Base-by-base conservation (phyloP, 2,329 filamentous ascomycete species). In the Aspergillus hortae region DNA sequence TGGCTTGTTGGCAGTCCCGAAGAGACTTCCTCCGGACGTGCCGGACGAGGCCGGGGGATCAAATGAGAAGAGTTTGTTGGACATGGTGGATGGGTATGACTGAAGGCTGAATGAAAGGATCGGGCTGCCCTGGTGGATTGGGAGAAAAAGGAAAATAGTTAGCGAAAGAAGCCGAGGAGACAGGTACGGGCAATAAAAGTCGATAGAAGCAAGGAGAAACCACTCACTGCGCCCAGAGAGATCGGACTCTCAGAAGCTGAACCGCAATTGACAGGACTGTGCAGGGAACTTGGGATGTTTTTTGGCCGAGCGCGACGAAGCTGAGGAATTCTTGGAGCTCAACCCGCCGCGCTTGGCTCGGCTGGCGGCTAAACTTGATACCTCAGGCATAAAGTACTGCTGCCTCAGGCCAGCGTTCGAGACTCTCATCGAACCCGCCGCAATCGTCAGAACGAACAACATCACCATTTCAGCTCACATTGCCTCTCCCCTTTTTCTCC, bases 41-140 rank as follows among this genome's bases (percentile, higher is more conserved):
- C 68, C 70, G 43, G 63, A 67, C 21, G 73, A 69, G 32, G 68
- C 59, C 12, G 69, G 62, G 9, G 65, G 55, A 50, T 72, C 72
- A 55, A 77, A 78, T 17, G 60, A 59, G 51, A 69, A 68, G 7
- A 54, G 32, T 19, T 19, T 66, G 53, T 68, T 63, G 17, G 64
- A 59, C 65, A 71, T 73, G 56, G 52, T 44, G 59, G 54, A 58
- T 49, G 48, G 38, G 47, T 54, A 52, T 52, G 49, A 48, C 48
- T 27, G 44, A 60, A 49, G 58, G 54, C 53, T 54, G 53, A 59
- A 53, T 52, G 53, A 55, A 57, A 58, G 49, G 51, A 57, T 52
- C 49, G 61, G 60, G 56, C 56, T 61, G 52, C 61, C 61, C 62
- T 61, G 54, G 42, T 53, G 52, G 52, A 46, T 52, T 49, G 43